Percentiles rank a stretch among this genome's conserved stretches.
Conservation (phyloP, 192 early-diverging fungal species). For the Podila epigama region DNA sequence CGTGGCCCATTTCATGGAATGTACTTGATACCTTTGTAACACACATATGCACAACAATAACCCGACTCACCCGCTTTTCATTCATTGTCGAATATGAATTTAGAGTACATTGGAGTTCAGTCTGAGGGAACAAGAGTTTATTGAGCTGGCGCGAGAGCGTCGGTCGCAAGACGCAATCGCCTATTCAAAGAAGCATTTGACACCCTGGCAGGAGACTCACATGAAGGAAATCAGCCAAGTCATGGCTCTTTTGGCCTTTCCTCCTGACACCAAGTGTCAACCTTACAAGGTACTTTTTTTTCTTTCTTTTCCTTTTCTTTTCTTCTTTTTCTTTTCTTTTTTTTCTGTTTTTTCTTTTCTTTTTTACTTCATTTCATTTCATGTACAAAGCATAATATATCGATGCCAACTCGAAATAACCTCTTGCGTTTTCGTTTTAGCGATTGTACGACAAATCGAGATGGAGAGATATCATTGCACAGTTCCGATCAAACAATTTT, state of each 20-base stretch:
- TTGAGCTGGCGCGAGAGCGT: slow-evolving; percentile 81
- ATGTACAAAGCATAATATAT: too few relatives aligned
- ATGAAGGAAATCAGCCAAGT: slow-evolving; percentile 86
- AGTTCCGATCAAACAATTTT: slow-evolving; percentile 89
- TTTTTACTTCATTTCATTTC: too few relatives aligned
- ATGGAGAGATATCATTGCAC: slow-evolving; percentile 80
- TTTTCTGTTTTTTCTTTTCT: not conserved
- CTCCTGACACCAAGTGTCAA: slow-evolving; percentile 75
- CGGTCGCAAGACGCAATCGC: slow-evolving; percentile 77
- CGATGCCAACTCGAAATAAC: too few relatives aligned
- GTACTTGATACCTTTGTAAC: too few relatives aligned
- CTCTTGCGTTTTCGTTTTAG: slow-evolving; percentile 31
- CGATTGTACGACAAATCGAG: slow-evolving; percentile 71
- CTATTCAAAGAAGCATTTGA: slow-evolving; percentile 88
- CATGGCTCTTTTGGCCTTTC: slow-evolving; percentile 90
- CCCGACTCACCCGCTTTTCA: too few relatives aligned
- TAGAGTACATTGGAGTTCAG: slow-evolving; percentile 98
- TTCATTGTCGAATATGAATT: not conserved
- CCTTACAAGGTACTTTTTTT: slow-evolving; percentile 74
- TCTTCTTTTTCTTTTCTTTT: not conserved
- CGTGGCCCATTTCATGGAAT: too few relatives aligned
- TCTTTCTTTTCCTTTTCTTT: not conserved
- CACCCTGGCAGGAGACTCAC: slow-evolving; percentile 78
- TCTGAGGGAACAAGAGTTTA: slow-evolving; percentile 92
- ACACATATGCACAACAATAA: too few relatives aligned